phyloP scores from a whole-genome alignment of 257 asterid genomes.

The Capsicum rhomboideum region DNA sequence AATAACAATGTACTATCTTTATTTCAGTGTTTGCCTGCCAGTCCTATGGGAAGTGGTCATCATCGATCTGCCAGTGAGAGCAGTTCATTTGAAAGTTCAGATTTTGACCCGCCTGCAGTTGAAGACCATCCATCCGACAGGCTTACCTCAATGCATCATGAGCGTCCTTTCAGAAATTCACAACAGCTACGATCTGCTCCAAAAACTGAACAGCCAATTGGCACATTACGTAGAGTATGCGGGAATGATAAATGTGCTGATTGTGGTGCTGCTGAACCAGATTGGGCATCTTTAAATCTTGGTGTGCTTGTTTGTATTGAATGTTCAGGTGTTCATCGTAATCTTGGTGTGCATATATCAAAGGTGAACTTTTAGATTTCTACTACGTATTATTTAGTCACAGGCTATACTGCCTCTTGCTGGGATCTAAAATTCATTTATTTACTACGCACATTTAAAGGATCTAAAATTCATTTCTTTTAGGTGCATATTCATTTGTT shows the following conservation, averaged over 20 bases:
- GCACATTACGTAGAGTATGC: slow-evolving; percentile 60
- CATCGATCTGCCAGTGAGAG: slow-evolving; percentile 96
- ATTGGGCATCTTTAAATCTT: slow-evolving; percentile 97
- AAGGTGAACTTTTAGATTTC: slow-evolving; percentile 46
- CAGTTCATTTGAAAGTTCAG: slow-evolving; percentile 90
- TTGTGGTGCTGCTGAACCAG: slow-evolving; percentile 96
- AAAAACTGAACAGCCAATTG: slow-evolving; percentile 87
- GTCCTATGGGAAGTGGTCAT: slow-evolving; percentile 94
- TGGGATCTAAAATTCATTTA: background rate
- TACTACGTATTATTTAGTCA: background rate
- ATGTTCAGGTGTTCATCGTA: slow-evolving; percentile 99
- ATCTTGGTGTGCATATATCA: slow-evolving; percentile 98
- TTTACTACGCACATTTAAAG: background rate
- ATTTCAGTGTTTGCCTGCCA: slow-evolving; percentile 59
- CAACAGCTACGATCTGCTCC: slow-evolving; percentile 53
- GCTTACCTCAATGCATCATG: slow-evolving; percentile 50
- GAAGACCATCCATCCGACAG: slow-evolving; percentile 83
- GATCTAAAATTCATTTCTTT: background rate
- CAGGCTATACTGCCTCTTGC: background rate
- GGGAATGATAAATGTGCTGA: slow-evolving; percentile 96
- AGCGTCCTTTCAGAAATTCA: slow-evolving; percentile 61
- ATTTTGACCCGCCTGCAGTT: slow-evolving; percentile 73
- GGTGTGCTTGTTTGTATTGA: slow-evolving; percentile 98
- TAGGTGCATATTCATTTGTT: background rate
- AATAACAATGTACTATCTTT: background rate